These are phyloP conservation scores for Draba incana DNA, from an alignment of 345 rosid genomes.

Conservation along the genomic window DNA sequence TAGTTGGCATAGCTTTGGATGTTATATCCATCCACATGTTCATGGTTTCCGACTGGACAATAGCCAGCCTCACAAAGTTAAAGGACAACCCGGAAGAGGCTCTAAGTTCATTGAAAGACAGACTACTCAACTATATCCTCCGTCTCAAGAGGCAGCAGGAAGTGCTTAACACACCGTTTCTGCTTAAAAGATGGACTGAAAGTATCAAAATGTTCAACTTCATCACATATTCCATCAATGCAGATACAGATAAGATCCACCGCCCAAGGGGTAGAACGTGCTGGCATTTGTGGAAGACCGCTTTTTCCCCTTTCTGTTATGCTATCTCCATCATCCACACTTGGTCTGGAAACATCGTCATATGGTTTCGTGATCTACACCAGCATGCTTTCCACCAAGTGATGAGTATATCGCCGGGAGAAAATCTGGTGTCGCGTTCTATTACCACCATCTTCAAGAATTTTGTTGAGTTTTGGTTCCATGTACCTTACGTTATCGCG, in stretches of 20 bases:
- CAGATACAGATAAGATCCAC: conserved; percentile 12
- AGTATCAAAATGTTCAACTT: conserved; percentile 20
- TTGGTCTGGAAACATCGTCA: background rate
- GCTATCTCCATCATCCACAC: conserved; percentile 4
- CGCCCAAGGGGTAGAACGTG: background rate
- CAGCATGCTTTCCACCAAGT: background rate
- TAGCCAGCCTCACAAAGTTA: background rate
- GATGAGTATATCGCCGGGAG: background rate
- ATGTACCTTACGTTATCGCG: background rate
- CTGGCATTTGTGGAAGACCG: background rate
- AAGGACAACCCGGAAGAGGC: conserved; percentile 10
- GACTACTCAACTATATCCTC: background rate
- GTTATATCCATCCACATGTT: background rate
- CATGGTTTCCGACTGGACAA: conserved; percentile 22
- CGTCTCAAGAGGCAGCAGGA: background rate
- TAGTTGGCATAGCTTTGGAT: conserved; percentile 25
- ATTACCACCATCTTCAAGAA: background rate
- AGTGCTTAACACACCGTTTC: conserved; percentile 6
- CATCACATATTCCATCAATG: conserved; percentile 16
- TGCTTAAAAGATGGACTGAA: conserved; percentile 14
- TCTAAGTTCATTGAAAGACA: background rate
- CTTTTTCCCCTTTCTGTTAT: background rate
- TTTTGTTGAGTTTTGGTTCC: background rate
- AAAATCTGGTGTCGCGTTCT: conserved; percentile 2
- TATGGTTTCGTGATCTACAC: background rate